Base-by-base conservation (phyloP, 2,329 filamentous ascomycete genomes). In the Lizonia empirigonia region DNA sequence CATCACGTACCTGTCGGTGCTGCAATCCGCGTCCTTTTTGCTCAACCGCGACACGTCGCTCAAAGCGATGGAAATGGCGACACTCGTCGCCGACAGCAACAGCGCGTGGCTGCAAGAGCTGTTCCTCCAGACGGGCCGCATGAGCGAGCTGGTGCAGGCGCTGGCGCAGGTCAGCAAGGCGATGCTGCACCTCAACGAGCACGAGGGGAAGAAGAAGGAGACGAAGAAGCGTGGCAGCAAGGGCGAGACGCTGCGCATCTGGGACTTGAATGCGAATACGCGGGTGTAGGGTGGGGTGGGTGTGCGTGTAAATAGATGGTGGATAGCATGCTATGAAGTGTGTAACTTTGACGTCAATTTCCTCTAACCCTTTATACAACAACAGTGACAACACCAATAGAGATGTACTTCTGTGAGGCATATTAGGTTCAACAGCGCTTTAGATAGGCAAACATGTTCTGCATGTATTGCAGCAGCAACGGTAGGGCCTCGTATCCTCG, bases 41-140 rank as follows among this genome's bases (percentile, higher is more conserved):
- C 77, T 95, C 34, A 87, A 85, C 36, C 85, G 91, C 34, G 89
- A 93, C 51, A 83, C 88, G 59, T 80, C 96, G 15, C 81, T 94
- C 20, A 86, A 93, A 67, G 89, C 87, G 64, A 93, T 99, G 89
- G 90, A 96, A 52, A 78, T 99, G 13, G 87, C 91, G 1, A 85
- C 86, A 1, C 70, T 86, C 2, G 82, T 96, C 41, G 90, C 93
- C 2, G 63, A 69, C 12, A 56, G 61, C 20, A 50, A 55, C 2
- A 68, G 64, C 24, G 56, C 54, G 34, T 71, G 66, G 60, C 53
- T 80, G 18, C 68, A 73, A 16, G 63, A 67, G 20, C 57, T 65
- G 23, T 75, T 80, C 44, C 37, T 74, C 26, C 48, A 72, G 34
- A 73, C 75, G 1, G 71, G 72, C 1, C 56, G 76, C 23, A 78